A percentile compares a stretch with the other conserved stretches of the same genome.
phyloP scores from a whole-genome alignment of 148 eudicot species.

The Fagopyrum esculentum region DNA sequence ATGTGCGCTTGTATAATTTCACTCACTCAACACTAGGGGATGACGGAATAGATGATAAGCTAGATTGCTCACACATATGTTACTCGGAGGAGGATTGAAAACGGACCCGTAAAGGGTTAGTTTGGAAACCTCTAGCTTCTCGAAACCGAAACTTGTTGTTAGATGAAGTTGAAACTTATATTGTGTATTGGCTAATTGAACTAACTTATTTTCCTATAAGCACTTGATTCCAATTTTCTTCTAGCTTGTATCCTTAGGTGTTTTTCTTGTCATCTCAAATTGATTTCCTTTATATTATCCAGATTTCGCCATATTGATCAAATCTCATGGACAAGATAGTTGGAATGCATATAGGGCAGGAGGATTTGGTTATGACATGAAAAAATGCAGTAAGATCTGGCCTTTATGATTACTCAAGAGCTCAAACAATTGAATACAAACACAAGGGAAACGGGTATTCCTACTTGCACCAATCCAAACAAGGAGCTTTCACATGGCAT shows the following conservation, averaged over 20 bases:
- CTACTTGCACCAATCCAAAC: constrained; percentile 1
- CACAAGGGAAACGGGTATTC: neutral
- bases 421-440: neutral
- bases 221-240: too few relatives aligned
- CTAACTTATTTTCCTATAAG: too few relatives aligned
- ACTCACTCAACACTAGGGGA: too few relatives aligned
- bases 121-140: too few relatives aligned
- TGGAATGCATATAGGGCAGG: neutral
- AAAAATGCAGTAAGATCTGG: neutral
- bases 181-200: too few relatives aligned
- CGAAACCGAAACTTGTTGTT: too few relatives aligned
- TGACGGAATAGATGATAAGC: too few relatives aligned
- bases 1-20: too few relatives aligned
- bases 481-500: neutral
- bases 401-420: neutral
- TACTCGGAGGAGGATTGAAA: too few relatives aligned
- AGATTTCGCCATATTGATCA: constrained; percentile 10
- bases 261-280: neutral
- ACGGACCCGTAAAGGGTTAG: too few relatives aligned
- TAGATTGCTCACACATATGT: too few relatives aligned
- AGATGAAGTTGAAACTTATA: too few relatives aligned
- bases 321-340: constrained; percentile 9
- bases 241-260: neutral
- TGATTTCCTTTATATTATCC: neutral
- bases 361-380: neutral